Evolutionary conservation across 2,329 filamentous ascomycete genomes (phyloP), one percentile per base, ranked within the genome.

Genomic region (Colletotrichum sidae): DNA sequence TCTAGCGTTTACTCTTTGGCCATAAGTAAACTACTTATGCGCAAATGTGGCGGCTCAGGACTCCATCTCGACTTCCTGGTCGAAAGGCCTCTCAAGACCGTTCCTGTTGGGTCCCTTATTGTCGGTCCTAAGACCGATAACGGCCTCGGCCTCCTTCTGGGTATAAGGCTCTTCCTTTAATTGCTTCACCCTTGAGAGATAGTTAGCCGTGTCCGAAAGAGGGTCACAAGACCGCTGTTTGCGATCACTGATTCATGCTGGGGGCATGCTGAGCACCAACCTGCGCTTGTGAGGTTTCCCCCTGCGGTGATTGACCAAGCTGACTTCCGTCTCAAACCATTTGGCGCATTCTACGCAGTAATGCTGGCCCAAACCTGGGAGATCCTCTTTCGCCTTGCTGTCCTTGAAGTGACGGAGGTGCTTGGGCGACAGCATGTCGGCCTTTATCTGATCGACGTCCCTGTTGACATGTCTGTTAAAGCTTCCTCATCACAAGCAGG

Each of bases 291-390:
- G 96, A 69, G 92, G 93, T 81, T 97, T 99, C 72, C 93, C 93
- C 77, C 91, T 93, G 62, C 84, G 84, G 79, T 99, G 96, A 35
- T 87, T 84, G 41, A 85, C 83, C 63, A 97, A 82, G 71, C 92
- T 96, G 72, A 86, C 78, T 70, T 96, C 92, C 54, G 89, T 91
- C 77, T 98, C 95, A 77, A 96, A 98, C 91, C 93, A 98, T 81
- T 97, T 98, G 68, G 96, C 91, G 78, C 96, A 99, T 79, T 97
- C 92, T 13, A 91, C 84, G 78, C 96, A 99, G 79, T 97, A 98
- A 76, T 90, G 90, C 71, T 88, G 85, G 34, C 96, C 96, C 53
- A 97, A 84, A 0, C 90, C 95, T 3, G 96, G 96, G 41, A 97
- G 85, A 73, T 98, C 96, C 75, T 98, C 95, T 25, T 86, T 81